Evolutionary conservation across 2,329 filamentous ascomycete genomes (phyloP).

Genomic region (Amauroascus niger): DNA sequence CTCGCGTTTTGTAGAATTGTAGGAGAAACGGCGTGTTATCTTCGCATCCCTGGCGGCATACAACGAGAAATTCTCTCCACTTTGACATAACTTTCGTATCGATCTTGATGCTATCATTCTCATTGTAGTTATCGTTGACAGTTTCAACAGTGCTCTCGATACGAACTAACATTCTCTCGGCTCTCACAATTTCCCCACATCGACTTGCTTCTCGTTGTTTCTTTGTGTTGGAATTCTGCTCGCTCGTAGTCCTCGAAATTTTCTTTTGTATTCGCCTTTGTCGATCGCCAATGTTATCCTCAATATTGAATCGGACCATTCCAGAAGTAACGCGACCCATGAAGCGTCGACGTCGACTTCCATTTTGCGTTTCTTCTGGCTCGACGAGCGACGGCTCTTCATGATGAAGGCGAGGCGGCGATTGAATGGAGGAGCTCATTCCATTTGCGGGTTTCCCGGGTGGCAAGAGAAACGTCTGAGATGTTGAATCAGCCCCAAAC

Average conservation of each 20-base stretch:
- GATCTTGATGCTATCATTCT: conserved; percentile 52
- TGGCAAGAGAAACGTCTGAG: conserved; percentile 25
- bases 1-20: conserved; percentile 53
- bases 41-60: conserved; percentile 50
- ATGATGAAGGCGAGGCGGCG: conserved; percentile 21
- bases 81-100: conserved; percentile 52
- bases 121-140: conserved; percentile 52
- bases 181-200: conserved; percentile 53
- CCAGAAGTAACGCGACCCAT: conserved; percentile 22
- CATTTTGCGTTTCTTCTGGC: conserved; percentile 14
- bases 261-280: conserved; percentile 33
- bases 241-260: conserved; percentile 23
- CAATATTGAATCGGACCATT: conserved; percentile 38
- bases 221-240: conserved; percentile 13
- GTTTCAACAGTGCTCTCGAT: conserved; percentile 47
- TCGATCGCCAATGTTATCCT: conserved; percentile 35
- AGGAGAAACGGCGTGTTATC: conserved; percentile 48
- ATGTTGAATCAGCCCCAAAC: background rate
- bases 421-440: conserved; percentile 13
- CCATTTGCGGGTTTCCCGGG: conserved; percentile 18
- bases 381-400: conserved; percentile 30
- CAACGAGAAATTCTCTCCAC: conserved; percentile 55
- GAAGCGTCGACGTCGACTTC: conserved; percentile 15
- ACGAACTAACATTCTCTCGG: conserved; percentile 58
- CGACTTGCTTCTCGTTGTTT: conserved; percentile 13